Base-by-base conservation (phyloP, 352 stramenopile species). In the Pythium guiyangense region DNA sequence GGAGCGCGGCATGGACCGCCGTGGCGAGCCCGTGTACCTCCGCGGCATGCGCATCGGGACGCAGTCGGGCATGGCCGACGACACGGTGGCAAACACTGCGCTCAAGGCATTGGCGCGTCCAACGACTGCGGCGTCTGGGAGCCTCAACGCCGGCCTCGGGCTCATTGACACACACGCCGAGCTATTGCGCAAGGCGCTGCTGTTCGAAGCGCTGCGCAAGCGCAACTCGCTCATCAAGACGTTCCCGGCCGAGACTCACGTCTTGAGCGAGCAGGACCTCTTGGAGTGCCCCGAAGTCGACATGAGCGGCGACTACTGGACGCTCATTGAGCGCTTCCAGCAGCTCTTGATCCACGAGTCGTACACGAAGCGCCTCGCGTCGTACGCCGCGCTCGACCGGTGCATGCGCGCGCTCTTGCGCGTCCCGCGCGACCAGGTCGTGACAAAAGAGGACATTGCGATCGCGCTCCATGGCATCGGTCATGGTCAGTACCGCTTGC, bases 361-460 rank as follows among this genome's bases (percentile, higher is more conserved):
- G 29, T 88, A 90, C 60, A 84, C 67, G 2, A 73, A 71, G 58
- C 65, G 74, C 6, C 60, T 90, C 0, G 74, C 74, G 2, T 73
- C 79, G 35, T 90, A 88, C 57, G 77, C 78, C 4, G 74, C 76
- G 22, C 57, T 86, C 25, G 80, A 90, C 37, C 75, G 80, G 8
- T 90, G 77, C 39, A 77, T 86, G 66, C 72, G 77, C 26, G 80
- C 70, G 20, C 67, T 90, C 1, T 17, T 90, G 1, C 44, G 54
- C 27, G 74, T 68, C 5, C 26, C 63, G 8, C 63, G 70, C 1
- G 77, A 88, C 29, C 49, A 80, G 34, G 59, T 80, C 9, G 65
- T 91, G 49, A 91, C 81, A 25, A 89, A 89, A 59, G 76, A 91
- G 45, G 73, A 86, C 31, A 88, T 91, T 20, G 81, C 81, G 2